These are phyloP conservation scores for Neoascochyta sp. DNA, from an alignment of 2,329 filamentous ascomycete genomes.

Conservation along the genomic window DNA sequence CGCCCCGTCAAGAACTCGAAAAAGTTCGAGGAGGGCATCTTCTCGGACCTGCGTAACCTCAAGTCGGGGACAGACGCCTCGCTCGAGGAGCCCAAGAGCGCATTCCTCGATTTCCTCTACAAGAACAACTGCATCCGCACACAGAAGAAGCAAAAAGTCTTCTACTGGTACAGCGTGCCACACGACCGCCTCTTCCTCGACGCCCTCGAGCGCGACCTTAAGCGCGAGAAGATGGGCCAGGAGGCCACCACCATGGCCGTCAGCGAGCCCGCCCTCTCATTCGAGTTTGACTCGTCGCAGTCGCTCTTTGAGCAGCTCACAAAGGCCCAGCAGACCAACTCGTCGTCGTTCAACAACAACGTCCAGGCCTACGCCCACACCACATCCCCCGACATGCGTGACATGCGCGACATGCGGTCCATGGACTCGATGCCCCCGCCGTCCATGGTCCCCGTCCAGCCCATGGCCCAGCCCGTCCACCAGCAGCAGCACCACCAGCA, in stretches of 20 bases:
- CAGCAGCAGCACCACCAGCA: slow-evolving; percentile 50
- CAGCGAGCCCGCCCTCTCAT: slow-evolving; percentile 93
- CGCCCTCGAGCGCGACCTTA: slow-evolving; percentile 92
- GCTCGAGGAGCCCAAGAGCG: slow-evolving; percentile 96
- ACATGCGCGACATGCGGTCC: slow-evolving; percentile 78
- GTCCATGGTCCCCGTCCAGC: slow-evolving; percentile 63
- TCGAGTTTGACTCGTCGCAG: slow-evolving; percentile 98
- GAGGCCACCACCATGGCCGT: slow-evolving; percentile 96
- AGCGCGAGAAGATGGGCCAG: slow-evolving; percentile 99
- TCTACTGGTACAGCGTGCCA: slow-evolving; percentile 99
- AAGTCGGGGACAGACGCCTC: slow-evolving; percentile 98
- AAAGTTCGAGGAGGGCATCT: slow-evolving; percentile 99
- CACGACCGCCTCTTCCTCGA: slow-evolving; percentile 97
- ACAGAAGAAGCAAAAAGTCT: slow-evolving; percentile 99
- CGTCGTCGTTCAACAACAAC: slow-evolving; percentile 84
- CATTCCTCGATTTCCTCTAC: slow-evolving; percentile 97
- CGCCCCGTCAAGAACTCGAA: slow-evolving; percentile 99
- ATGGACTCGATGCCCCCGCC: slow-evolving; percentile 94
- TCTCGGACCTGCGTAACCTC: slow-evolving; percentile 95
- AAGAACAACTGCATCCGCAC: slow-evolving; percentile 99
- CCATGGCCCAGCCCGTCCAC: slow-evolving; percentile 16
- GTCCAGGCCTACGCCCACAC: slow-evolving; percentile 68
- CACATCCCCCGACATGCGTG: slow-evolving; percentile 82
- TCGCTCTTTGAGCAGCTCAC: slow-evolving; percentile 99
- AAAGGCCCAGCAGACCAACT: slow-evolving; percentile 98